phyloP scores from a whole-genome alignment of 2,329 filamentous ascomycete genomes.

The Kalmusia sp. region DNA sequence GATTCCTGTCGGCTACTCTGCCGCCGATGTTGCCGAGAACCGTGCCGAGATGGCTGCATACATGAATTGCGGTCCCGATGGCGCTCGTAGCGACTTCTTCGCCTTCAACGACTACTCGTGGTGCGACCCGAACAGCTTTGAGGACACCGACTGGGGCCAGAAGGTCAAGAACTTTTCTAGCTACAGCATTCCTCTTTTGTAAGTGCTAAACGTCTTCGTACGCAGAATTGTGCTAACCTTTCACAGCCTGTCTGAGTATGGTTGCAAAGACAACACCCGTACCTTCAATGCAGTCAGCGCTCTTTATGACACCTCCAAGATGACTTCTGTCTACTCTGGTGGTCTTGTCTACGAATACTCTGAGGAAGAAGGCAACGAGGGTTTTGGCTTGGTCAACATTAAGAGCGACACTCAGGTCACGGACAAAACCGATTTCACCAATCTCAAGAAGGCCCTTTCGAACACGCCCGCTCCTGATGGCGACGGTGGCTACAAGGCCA shows the following conservation, averaged over 20 bases:
- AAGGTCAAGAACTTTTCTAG: constrained; percentile 88
- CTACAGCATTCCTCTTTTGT: constrained; percentile 87
- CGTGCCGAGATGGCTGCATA: constrained; percentile 86
- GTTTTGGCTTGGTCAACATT: constrained; percentile 73
- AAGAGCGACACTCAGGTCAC: constrained; percentile 59
- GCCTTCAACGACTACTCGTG: constrained; percentile 91
- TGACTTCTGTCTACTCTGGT: constrained; percentile 91
- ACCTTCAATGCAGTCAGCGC: constrained; percentile 80
- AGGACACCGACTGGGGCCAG: constrained; percentile 78
- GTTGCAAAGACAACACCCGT: constrained; percentile 83
- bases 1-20: constrained; percentile 82
- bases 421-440: constrained; percentile 68
- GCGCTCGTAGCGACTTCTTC: constrained; percentile 86
- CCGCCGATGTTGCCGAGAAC: constrained; percentile 85
- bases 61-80: constrained; percentile 90
- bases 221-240: constrained; percentile 19
- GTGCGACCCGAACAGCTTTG: constrained; percentile 76
- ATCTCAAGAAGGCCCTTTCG: constrained; percentile 59
- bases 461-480: constrained; percentile 60
- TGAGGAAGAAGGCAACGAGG: constrained; percentile 67
- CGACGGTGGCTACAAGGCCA: constrained; percentile 66
- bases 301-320: constrained; percentile 76
- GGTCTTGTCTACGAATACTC: constrained; percentile 97
- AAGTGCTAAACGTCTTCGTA: constrained; percentile 25
- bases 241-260: constrained; percentile 82